Percentiles rank a stretch among this genome's conserved stretches.
These are phyloP conservation scores for Nematodospora valgi DNA, from an alignment of 805 yeast species.

Conservation along the genomic window DNA sequence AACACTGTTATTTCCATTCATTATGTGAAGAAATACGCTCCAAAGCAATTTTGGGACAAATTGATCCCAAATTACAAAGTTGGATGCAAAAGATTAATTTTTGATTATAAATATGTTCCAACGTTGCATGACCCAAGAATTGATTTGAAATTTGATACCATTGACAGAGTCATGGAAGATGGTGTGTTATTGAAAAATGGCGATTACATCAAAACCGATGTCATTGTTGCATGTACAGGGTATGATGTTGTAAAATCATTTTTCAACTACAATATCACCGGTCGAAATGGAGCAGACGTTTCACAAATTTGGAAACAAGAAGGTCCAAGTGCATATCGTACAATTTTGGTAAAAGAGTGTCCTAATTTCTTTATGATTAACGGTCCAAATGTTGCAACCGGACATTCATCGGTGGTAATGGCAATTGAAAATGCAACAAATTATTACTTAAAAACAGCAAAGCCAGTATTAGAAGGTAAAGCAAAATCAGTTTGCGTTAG, in stretches of 20 bases:
- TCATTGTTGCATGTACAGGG: conserved; percentile 43
- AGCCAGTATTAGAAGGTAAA: conserved; percentile 24
- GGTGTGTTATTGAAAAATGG: conserved; percentile 28
- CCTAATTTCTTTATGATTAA: conserved; percentile 34
- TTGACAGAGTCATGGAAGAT: conserved; percentile 24
- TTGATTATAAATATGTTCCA: conserved; percentile 33
- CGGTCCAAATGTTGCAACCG: conserved; percentile 42
- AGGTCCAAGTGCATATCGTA: conserved; percentile 33
- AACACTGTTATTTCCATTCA: conserved; percentile 15
- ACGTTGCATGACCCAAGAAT: conserved; percentile 26
- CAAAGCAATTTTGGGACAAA: conserved; percentile 27
- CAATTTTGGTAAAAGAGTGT: conserved; percentile 27
- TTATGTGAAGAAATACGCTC: conserved; percentile 28
- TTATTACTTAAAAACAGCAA: conserved; percentile 20
- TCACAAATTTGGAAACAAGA: conserved; percentile 25
- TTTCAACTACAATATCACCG: conserved; percentile 18
- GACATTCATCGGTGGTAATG: conserved; percentile 38
- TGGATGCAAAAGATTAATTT: conserved; percentile 40
- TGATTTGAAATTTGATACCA: conserved; percentile 19
- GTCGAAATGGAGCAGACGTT: conserved; percentile 21
- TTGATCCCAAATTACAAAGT: conserved; percentile 34
- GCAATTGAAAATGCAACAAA: conserved; percentile 33
- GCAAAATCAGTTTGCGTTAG: conserved; percentile 28
- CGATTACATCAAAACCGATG: conserved; percentile 26
- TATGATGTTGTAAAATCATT: conserved; percentile 23